Evolutionary conservation across 2,329 filamentous ascomycete genomes (phyloP), one percentile per base, ranked within the genome.

Genomic region (Paecilomyces formosus): DNA sequence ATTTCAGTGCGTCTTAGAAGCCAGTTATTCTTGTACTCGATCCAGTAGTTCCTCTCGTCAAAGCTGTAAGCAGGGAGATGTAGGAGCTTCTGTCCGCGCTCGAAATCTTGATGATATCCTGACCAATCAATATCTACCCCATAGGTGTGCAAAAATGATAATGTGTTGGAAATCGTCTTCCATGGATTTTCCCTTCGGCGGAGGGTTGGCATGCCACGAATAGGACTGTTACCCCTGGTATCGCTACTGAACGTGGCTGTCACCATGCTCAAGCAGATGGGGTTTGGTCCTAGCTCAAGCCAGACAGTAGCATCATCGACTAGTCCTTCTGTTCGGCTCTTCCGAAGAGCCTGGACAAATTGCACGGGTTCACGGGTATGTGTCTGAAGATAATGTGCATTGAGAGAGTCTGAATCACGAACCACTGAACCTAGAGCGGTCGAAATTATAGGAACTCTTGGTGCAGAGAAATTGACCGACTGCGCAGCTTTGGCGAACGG

Each of bases 281-380:
- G 87, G 66, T 90, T 86, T 39, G 88, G 87, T n/a, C 88, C 88
- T 62, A 91, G 76, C 70, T 92, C 88, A 58, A 92, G 76, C 83
- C 85, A 90, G 30, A 85, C 80, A 5, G 86, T 88, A 73, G 85
- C 84, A 62, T 86, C 83, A 61, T 87, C 81, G 53, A 89, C 24
- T 26, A 26, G 24, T 26, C 24, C 24, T 26, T 26, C 24, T 26
- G 24, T 26, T 26, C 24, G 24, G 24, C 24, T 26, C 24, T 26
- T 26, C 24, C 3, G 24, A 26, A 26, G 24, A 26, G 24, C 24
- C 24, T 26, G 24, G 24, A 26, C 24, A 26, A 26, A 26, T 26
- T 26, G 24, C 3, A 26, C 24, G 24, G 24, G 24, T 26, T 26
- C 24, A 26, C 24, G 24, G 24, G 24, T 6, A 26, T 26, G 24